Base-by-base conservation (phyloP, 2,329 filamentous ascomycete species). In the Cadophora malorum region DNA sequence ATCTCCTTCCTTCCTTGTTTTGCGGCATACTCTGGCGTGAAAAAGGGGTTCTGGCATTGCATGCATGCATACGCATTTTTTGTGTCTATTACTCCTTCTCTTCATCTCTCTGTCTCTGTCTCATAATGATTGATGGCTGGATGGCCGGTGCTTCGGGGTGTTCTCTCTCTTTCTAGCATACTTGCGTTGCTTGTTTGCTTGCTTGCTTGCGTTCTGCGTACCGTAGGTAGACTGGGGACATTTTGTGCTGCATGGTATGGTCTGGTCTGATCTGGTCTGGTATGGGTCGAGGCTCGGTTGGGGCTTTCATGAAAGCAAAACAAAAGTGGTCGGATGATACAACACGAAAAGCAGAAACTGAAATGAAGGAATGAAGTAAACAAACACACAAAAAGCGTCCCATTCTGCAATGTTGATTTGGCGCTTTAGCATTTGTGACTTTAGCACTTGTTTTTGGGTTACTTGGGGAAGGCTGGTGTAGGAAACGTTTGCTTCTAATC, bases 1-100 rank as follows among this genome's bases (percentile, higher is more conserved):
- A 68, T 74, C 68, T 73, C 68, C 35, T 58, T 35, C 59, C 68
- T 72, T 71, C 67, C 69, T 73, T 73, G 62, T 70, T 73, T 73
- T 74, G 72, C 73, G 67, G 72, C 73, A 74, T 72, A 52, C 56
- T 53, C 55, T 4, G 70, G 72, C 73, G 45, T 49, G 70, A 70
- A 67, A 70, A 67, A 41, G 69, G 69, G 62, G 65, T 66, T 67
- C 64, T 66, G 60, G 69, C 67, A 71, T 71, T 70, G 68, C 70
- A 69, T 69, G 65, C 67, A 65, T 68, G 66, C 66, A 45, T 67
- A 50, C n/a, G 25, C 23, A 45, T 56, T 41, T 49, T 49, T 53
- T 41, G 25, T 38, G 38, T 67, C 16, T 49, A 49, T 21, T 49
- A 19, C 6, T 21, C 45, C 35, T 56, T 47, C 38, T 60, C 38